Conservation (phyloP, 1,284 basidiomycete species). For the Thecaphora thlaspeos region DNA sequence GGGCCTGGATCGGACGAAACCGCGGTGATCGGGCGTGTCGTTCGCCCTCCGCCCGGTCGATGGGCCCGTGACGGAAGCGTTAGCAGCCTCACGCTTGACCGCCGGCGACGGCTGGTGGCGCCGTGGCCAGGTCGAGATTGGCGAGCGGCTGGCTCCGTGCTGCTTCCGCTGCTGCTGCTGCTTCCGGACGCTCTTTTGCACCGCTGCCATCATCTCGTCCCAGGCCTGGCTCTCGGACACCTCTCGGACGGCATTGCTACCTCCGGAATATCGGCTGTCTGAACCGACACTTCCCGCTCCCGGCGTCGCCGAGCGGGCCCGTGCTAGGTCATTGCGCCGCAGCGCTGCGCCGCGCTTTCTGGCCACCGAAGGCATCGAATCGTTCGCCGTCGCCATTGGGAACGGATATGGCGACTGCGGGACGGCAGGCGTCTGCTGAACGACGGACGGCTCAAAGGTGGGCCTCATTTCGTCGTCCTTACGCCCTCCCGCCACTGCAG, state of each 20-base stretch:
- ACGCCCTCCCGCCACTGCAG: too few relatives aligned
- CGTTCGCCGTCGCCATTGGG: conserved; percentile 12
- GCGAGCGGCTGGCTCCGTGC: conserved; percentile 6
- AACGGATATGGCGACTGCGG: conserved; percentile 54
- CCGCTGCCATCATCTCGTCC: conserved; percentile 53
- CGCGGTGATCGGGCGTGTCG: neutral
- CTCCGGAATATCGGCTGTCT: conserved; percentile 54
- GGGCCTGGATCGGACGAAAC: neutral
- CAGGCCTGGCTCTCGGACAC: conserved; percentile 54
- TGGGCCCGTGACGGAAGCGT: too few relatives aligned
- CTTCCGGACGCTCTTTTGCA: conserved; percentile 52
- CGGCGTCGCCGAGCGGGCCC: conserved; percentile 34
- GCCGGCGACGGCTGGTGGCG: neutral
- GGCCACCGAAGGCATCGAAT: conserved; percentile 16
- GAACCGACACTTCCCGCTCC: conserved; percentile 45
- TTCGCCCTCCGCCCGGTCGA: too few relatives aligned
- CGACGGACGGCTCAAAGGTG: too few relatives aligned
- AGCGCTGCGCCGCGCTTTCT: conserved; percentile 17
- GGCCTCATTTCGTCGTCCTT: too few relatives aligned
- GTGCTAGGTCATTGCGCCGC: conserved; percentile 36
- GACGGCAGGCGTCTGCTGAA: conserved; percentile 24
- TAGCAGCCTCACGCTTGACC: too few relatives aligned
- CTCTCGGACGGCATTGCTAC: conserved; percentile 53
- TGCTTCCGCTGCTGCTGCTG: conserved; percentile 40
- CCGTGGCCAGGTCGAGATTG: neutral